Evolutionary conservation across 2,329 filamentous ascomycete species (phyloP), one percentile per base, ranked within the genome.

Genomic region (Cercospora berteroae): DNA sequence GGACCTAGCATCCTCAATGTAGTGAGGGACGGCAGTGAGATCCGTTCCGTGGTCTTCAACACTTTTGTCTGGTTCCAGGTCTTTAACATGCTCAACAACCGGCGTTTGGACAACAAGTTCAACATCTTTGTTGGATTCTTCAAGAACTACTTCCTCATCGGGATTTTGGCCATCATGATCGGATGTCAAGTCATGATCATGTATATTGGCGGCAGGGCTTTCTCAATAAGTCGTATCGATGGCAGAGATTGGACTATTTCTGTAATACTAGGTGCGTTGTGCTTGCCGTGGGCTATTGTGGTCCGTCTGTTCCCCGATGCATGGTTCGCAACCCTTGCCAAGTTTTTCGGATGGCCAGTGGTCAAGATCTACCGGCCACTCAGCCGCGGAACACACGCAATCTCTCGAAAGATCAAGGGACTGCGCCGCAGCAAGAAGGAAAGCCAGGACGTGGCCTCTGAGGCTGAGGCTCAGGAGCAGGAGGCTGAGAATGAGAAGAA

Each of bases 1-100:
- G 87, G 85, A 58, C 80, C 80, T 67, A 81, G 75, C 33, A 88
- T 92, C 12, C 83, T 92, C n/a, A 83, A 83, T 8, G 87, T 89
- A 58, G 60, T 63, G 0, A 63, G 39, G 5, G 74, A 81, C 33
- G 78, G 85, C 9, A 76, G 79, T 6, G 84, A 90, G 74, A 84
- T 96, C 68, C 84, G 88, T 64, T 96, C 93, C 2, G 85, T 97
- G 60, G 91, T 98, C 5, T 98, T 98, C 86, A 98, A 98, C 83
- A 95, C 93, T 0, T 98, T 98, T 77, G 94, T 97, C 63, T 98
- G 94, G 94, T 97, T 98, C 93, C 94, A 97, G 75, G 95, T 98
- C 73, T 98, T 98, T 83, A 98, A 97, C 80, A 91, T 96, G 78
- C 92, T 96, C 87, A 97, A 98, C 83, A 96, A 96, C 81, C 92